Evolutionary conservation across 148 eudicot species (phyloP).

Genomic region (Chenopodium berlandieri): DNA sequence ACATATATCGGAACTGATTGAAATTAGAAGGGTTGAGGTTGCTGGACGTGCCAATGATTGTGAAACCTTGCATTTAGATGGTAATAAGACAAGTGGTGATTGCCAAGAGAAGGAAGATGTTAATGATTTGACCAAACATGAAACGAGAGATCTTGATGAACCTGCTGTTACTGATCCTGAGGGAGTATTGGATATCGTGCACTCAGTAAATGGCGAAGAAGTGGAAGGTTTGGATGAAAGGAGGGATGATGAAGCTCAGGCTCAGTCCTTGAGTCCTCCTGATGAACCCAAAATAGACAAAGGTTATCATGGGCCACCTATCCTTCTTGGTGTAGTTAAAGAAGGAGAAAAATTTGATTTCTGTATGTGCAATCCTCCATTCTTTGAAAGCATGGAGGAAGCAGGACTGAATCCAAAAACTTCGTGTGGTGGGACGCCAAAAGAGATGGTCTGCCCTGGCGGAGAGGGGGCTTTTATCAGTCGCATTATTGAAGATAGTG

Average conservation of each 20-base stretch:
- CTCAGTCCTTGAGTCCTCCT: constrained; percentile 12
- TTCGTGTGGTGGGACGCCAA: constrained; percentile 89
- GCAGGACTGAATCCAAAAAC: constrained; percentile 91
- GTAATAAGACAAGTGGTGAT: constrained; percentile 1
- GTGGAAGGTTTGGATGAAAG: constrained; percentile 17
- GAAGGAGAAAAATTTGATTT: constrained; percentile 87
- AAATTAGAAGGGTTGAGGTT: constrained; percentile 57
- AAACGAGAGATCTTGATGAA: constrained; percentile 14
- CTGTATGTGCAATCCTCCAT: constrained; percentile 99
- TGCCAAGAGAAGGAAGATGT: constrained; percentile 11
- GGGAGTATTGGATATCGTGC: constrained; percentile 21
- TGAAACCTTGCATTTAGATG: background rate
- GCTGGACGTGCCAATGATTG: constrained; percentile 2
- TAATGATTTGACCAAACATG: constrained; percentile 8
- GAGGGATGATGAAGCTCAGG: constrained; percentile 17
- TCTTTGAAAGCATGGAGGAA: constrained; percentile 90
- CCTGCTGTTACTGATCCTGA: constrained; percentile 3
- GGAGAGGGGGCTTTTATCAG: constrained; percentile 82
- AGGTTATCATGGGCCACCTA: constrained; percentile 55
- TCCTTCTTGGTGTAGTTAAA: constrained; percentile 72
- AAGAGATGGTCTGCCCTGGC: constrained; percentile 92
- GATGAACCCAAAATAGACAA: constrained; percentile 27
- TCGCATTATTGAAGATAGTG: constrained; percentile 82
- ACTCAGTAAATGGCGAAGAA: constrained; percentile 7
- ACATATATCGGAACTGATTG: constrained; percentile 66